Conservation (phyloP, 2,329 filamentous ascomycete species). For the Zymoseptoria passerinii region DNA sequence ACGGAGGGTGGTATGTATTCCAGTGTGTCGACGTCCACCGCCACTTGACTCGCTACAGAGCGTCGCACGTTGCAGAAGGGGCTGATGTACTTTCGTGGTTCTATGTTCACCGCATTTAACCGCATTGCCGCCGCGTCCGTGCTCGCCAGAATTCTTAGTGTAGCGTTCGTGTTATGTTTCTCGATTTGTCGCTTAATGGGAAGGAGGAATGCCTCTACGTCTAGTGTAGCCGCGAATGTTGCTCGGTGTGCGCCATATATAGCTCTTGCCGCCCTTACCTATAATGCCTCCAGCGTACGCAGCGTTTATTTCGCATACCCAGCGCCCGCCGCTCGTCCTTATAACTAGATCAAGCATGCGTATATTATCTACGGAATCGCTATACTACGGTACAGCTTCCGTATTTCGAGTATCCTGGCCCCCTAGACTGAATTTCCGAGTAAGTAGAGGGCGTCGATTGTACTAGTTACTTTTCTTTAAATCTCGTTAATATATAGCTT, state of each 20-base stretch:
- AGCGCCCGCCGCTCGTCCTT: background rate
- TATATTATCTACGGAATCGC: slow-evolving; percentile 4
- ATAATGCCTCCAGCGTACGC: slow-evolving; percentile 1
- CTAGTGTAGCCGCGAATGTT: slow-evolving; percentile 4
- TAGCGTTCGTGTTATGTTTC: slow-evolving; percentile 3
- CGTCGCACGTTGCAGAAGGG: slow-evolving; percentile 1
- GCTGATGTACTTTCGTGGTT: slow-evolving; percentile 3
- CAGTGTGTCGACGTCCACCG: background rate
- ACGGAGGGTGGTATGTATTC: slow-evolving; percentile 4
- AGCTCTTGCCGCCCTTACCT: slow-evolving; percentile 5
- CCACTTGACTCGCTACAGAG: background rate
- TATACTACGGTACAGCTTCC: slow-evolving; percentile 3
- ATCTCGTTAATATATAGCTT: slow-evolving; percentile 1
- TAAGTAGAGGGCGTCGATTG: background rate
- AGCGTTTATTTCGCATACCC: slow-evolving; percentile 2
- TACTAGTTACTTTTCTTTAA: slow-evolving; percentile 2
- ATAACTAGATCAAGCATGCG: slow-evolving; percentile 2
- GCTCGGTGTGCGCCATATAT: slow-evolving; percentile 2
- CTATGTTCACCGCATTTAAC: background rate
- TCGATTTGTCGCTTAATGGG: slow-evolving; percentile 2
- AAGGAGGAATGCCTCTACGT: slow-evolving; percentile 3
- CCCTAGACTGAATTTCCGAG: slow-evolving; percentile 1
- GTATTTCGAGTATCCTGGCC: slow-evolving; percentile 1
- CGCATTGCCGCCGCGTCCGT: background rate
- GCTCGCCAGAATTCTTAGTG: slow-evolving; percentile 1